Conservation (phyloP, 495 filamentous ascomycete species). For the Apiosordaria backusii region DNA sequence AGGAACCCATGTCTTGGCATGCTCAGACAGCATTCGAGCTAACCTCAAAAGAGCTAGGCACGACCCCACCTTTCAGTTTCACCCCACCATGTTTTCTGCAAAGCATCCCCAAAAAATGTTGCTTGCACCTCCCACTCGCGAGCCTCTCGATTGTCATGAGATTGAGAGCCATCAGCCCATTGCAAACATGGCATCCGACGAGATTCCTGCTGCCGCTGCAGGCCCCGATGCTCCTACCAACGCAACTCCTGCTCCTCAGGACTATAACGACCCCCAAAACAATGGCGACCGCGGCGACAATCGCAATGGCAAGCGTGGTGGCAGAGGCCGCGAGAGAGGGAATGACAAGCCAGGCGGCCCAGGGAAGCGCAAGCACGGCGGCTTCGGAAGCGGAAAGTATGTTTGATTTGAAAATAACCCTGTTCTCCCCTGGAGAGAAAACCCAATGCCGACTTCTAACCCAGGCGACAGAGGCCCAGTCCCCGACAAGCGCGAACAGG, state of each 20-base stretch:
- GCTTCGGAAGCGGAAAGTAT: constrained; percentile 28
- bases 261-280: constrained; percentile 9
- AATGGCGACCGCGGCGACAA: constrained; percentile 16
- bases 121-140: not conserved
- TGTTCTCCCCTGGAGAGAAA: not conserved
- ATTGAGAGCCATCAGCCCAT: constrained; percentile 13
- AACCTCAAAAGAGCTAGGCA: not conserved
- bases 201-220: constrained; percentile 12
- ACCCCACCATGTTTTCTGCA: not conserved
- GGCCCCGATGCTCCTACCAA: not conserved
- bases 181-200: constrained; percentile 23
- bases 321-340: constrained; percentile 17
- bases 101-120: not conserved
- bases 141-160: not conserved
- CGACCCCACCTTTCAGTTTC: not conserved
- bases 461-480: constrained; percentile 19
- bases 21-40: not conserved
- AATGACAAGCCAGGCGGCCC: constrained; percentile 16
- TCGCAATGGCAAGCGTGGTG: constrained; percentile 4
- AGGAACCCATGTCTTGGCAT: not conserved
- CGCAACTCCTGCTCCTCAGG: not conserved
- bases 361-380: constrained; percentile 22
- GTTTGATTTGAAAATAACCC: not conserved
- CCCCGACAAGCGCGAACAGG: constrained; percentile 59
- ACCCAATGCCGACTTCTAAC: constrained; percentile 32